phyloP scores from a whole-genome alignment of 768 basidiomycete genomes.

The Xerocomellus amylosporus region DNA sequence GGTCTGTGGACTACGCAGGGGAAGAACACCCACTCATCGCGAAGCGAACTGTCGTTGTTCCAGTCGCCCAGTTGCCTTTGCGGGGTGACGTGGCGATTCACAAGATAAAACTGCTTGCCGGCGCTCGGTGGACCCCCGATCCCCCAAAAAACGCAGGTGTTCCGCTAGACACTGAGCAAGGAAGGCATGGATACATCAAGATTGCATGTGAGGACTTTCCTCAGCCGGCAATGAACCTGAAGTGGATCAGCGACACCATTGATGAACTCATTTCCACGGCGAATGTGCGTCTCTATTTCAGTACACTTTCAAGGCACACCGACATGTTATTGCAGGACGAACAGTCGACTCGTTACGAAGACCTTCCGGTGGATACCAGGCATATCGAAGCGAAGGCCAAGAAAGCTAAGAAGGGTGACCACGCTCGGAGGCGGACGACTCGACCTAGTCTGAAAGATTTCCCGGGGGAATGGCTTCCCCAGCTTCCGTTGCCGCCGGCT shows the following conservation, averaged over 20 bases:
- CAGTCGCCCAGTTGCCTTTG: constrained; percentile 73
- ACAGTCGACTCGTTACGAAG: constrained; percentile 45
- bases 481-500: constrained; percentile 2
- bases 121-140: constrained; percentile 77
- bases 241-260: constrained; percentile 88
- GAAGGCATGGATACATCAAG: constrained; percentile 80
- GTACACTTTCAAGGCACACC: constrained; percentile 8
- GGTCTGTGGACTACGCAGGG: constrained; percentile 73
- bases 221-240: constrained; percentile 81
- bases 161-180: constrained; percentile 40
- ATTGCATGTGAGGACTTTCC: constrained; percentile 89
- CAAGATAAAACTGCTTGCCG: constrained; percentile 86
- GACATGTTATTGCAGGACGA: constrained; percentile 23
- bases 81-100: constrained; percentile 62
- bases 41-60: constrained; percentile 72
- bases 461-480: constrained; percentile 80
- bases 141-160: constrained; percentile 68
- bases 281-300: constrained; percentile 58
- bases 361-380: constrained; percentile 79
- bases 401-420: constrained; percentile 74
- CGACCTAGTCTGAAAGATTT: constrained; percentile 76
- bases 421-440: constrained; percentile 51
- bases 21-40: constrained; percentile 68
- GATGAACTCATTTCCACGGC: constrained; percentile 77
- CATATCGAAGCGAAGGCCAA: constrained; percentile 69